Evolutionary conservation across 352 stramenopile genomes (phyloP), one percentile per base, ranked within the genome.

Genomic region (Pseudoperonospora humuli): DNA sequence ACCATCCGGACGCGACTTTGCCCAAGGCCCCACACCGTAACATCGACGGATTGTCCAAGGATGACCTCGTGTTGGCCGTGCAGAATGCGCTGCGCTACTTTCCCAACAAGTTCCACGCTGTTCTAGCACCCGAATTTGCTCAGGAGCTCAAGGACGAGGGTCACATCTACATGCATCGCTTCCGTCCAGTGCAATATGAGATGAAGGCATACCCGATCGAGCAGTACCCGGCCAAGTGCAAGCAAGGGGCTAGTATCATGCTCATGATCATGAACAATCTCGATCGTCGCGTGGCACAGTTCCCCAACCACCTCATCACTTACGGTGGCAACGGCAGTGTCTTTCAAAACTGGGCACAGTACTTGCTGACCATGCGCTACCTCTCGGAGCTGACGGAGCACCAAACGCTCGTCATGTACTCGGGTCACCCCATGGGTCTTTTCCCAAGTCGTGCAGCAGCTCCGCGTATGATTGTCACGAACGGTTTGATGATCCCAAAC

Each of bases 221-320:
- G 3, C 49, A 42, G 52, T 94, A 93, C 63, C 79, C 81, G 1
- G 69, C 73, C 19, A 61, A 75, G 37, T 86, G 70, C 62, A 72
- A 70, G 36, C 75, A 89, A 33, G 78, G 80, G 10, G 80, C 79
- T 10, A 75, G 74, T 14, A 89, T 95, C 37, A 81, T 86, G 70
- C 75, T 94, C 51, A 94, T 94, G 82, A 90, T 95, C 64, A 93
- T 92, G 75, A 94, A 94, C 71, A 94, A 95, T 61, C 56, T 95
- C 15, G 82, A 94, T 54, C 74, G 56, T 18, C 64, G 69, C 8
- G 80, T 94, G n/a, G 84, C 84, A 14, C 82, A 95, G 54, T 93
- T 93, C 48, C 84, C 84, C 19, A 59, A 90, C 50, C 68, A 95
- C 57, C 56, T 95, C 33, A 72, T 95, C 37, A 95, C 84, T 8